Evolutionary conservation across 495 filamentous ascomycete species (phyloP), one percentile per base, ranked within the genome.

Genomic region (Chlorociboria aeruginascens): DNA sequence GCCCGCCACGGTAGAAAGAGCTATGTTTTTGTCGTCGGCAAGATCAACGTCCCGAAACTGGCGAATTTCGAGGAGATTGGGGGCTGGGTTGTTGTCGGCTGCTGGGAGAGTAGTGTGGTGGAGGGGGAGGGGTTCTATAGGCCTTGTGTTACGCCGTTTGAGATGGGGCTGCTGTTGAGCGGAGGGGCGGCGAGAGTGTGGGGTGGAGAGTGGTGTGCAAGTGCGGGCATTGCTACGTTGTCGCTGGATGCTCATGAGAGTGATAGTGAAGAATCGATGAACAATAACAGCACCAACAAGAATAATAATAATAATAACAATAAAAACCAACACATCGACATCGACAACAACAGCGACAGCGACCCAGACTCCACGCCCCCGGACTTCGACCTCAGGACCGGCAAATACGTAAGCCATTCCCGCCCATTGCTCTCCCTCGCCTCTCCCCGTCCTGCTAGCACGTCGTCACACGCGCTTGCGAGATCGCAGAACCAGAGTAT

Each of bases 51-150:
- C 0, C 89, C 89, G 47, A 98, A 98, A 63, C 70, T 98, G 6
- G 93, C 92, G 17, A 98, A 98, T 64, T 98, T 98, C 63, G 76
- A 81, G 45, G 92, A 98, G 64, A 75, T 98, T 9, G 89, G 85
- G 14, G 93, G 85, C 11, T 98, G 92, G 92, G 89, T 97, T 0
- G 89, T 96, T 0, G 83, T 98, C 36, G 93, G 93, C 8, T 98
- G 92, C 66, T 97, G 93, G 92, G 92, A 98, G 64, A 94, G 90
- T 59, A 83, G 82, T 48, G 68, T 97, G 39, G 82, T 83, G 53
- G 87, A 86, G 9, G 37, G 51, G 3, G 65, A 64, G 0, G 59
- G 55, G 17, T 89, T 92, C 56, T 96, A 76, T 67, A 81, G 75
- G 59, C 86, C 87, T 1, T 76, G 97, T 3, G 76, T 98, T 32